Base-by-base conservation (phyloP, 2,329 filamentous ascomycete genomes). In the Magnaporthiopsis incrustans region DNA sequence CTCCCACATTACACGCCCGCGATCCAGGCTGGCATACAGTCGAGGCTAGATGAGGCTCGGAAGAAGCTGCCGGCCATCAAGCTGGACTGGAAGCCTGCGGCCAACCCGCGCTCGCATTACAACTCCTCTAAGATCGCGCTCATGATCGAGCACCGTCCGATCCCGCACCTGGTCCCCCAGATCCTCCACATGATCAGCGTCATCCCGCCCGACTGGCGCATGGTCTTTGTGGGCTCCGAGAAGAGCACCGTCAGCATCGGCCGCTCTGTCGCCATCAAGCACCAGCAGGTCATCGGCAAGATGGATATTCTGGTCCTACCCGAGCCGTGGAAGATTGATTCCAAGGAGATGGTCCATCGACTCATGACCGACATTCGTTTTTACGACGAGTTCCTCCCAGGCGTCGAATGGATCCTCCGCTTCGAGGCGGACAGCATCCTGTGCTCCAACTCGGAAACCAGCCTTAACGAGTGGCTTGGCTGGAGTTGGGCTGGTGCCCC, bases 401-500 rank as follows among this genome's bases (percentile, higher is more conserved):
- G 74, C 0, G 80, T 79, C 44, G 81, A 85, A 71, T 84, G 81
- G 81, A 71, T 85, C 32, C 73, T 85, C 63, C 80, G 80, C 68
- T 85, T 79, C 57, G 81, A 85, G 67, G 75, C 77, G n/a, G 82
- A 85, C 69, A 82, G 79, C 68, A 82, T 85, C 59, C 71, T 85
- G 59, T 85, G 82, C 67, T 78, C 82, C 64, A 84, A 84, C 69
- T 81, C 81, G 14, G 74, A 75, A n/a, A 75, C 70, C 56, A 80
- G 79, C 66, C 70, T 85, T 56, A 79, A 85, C 67, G 79, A 83
- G 7, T 85, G 81, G 80, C 72, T 85, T 12, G 70, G 75, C n/a
- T 84, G 78, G 74, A 77, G 79, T 67, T 85, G 82, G 82, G 80
- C 81, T 27, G 82, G 82, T 6, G 79, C 81, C 5, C 77, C 80